These are phyloP conservation scores for Syncephalis fuscata DNA, from an alignment of 371 early-diverging fungal species.

Conservation along the genomic window DNA sequence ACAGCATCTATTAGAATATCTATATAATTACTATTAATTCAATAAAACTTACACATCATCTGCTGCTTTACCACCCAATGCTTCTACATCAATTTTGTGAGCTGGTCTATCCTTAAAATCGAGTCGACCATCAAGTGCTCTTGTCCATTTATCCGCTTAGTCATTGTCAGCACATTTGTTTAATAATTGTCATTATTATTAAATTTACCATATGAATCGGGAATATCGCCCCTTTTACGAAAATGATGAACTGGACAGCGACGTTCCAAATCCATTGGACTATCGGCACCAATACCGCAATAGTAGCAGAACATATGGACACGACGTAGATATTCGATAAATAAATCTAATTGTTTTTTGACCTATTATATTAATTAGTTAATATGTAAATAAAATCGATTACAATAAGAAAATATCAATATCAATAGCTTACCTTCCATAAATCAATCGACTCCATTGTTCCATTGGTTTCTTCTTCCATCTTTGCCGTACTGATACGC, in stretches of 20 bases:
- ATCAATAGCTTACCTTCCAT: background rate
- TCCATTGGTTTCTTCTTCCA: background rate
- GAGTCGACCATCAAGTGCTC: conserved; percentile 2
- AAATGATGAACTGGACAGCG: conserved; percentile 52
- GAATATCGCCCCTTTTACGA: conserved; percentile 17
- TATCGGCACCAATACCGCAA: conserved; percentile 65
- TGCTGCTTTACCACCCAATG: conserved; percentile 20
- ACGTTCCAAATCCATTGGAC: conserved; percentile 64
- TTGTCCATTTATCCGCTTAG: conserved; percentile 18
- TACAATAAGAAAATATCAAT: background rate
- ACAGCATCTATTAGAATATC: no score
- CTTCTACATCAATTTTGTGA: background rate
- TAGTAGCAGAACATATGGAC: conserved; percentile 93
- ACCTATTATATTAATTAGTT: conserved; percentile 1
- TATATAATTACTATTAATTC: no score
- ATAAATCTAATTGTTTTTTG: conserved; percentile 60
- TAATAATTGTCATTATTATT: no score
- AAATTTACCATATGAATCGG: no score
- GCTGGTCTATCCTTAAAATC: background rate
- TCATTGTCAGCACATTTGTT: background rate
- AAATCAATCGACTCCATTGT: conserved; percentile 1
- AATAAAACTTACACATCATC: conserved; percentile 31
- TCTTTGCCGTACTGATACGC: conserved; percentile 1
- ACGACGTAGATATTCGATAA: conserved; percentile 68
- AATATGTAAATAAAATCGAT: background rate